A percentile compares a stretch with the other conserved stretches of the same genome.
These are phyloP conservation scores for Fusarium secorum DNA, from an alignment of 2,329 filamentous ascomycete genomes.

Conservation along the genomic window DNA sequence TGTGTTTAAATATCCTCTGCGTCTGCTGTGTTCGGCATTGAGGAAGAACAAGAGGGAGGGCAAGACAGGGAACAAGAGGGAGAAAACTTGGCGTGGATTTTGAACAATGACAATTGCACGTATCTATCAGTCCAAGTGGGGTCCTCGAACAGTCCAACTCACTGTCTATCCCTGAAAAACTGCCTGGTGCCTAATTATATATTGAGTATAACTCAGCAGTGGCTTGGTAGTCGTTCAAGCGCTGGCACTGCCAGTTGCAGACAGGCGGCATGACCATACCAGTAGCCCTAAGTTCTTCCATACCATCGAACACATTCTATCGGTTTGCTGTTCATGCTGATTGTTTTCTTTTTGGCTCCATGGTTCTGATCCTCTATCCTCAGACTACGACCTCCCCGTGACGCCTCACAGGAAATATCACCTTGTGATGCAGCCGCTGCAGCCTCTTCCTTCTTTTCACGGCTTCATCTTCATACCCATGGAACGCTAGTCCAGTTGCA, in stretches of 20 bases:
- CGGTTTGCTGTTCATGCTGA: neutral
- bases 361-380: neutral
- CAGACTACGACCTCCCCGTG: neutral
- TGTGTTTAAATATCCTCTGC: neutral
- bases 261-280: neutral
- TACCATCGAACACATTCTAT: neutral
- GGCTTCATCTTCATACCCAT: neutral
- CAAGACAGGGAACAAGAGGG: neutral
- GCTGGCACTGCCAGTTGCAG: neutral
- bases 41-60: neutral
- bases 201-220: neutral
- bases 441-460: conserved; percentile 3
- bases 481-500: neutral
- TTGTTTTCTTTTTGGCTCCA: neutral
- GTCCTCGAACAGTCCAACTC: neutral
- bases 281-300: neutral
- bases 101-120: neutral
- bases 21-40: neutral
- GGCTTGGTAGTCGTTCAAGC: neutral
- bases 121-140: neutral
- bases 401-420: neutral
- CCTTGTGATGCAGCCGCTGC: neutral
- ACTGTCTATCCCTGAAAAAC: neutral
- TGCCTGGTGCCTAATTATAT: neutral
- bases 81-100: neutral